Conservation (phyloP, 1,139 yeast genomes). For the Candida sp. region DNA sequence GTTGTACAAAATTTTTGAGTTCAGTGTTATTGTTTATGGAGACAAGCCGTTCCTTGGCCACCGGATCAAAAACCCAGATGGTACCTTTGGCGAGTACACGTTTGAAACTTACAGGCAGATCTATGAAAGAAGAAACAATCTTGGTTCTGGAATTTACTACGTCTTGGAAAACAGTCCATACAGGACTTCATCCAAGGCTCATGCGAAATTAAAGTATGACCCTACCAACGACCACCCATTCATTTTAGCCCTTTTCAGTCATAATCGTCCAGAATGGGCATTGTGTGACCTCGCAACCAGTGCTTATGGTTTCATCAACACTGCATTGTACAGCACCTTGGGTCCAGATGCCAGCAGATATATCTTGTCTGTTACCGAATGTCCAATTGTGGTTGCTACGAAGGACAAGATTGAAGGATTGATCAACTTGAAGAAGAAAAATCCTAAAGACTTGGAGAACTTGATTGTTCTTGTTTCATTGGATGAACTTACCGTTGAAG, state of each 20-base stretch:
- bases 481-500: constrained; percentile 37
- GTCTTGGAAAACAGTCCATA: constrained; percentile 48
- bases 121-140: constrained; percentile 42
- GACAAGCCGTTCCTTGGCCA: constrained; percentile 54
- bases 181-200: constrained; percentile 30
- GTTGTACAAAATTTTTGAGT: constrained; percentile 50
- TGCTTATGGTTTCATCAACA: constrained; percentile 35
- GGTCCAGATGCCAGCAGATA: constrained; percentile 38
- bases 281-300: constrained; percentile 40
- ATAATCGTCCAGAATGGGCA: constrained; percentile 42
- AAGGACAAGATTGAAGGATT: constrained; percentile 31
- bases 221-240: constrained; percentile 25
- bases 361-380: constrained; percentile 34
- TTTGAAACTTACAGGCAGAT: constrained; percentile 51
- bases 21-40: constrained; percentile 38
- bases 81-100: constrained; percentile 46
- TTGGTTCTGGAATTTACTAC: constrained; percentile 70
- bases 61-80: constrained; percentile 42
- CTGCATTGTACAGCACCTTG: constrained; percentile 44
- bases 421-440: constrained; percentile 27
- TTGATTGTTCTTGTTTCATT: constrained; percentile 37
- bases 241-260: constrained; percentile 36
- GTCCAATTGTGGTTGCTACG: constrained; percentile 37
- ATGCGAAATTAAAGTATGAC: constrained; percentile 24
- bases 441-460: constrained; percentile 24